Evolutionary conservation across 2,329 filamentous ascomycete genomes (phyloP), one percentile per base, ranked within the genome.

Genomic region (Trichoderma hamatum): DNA sequence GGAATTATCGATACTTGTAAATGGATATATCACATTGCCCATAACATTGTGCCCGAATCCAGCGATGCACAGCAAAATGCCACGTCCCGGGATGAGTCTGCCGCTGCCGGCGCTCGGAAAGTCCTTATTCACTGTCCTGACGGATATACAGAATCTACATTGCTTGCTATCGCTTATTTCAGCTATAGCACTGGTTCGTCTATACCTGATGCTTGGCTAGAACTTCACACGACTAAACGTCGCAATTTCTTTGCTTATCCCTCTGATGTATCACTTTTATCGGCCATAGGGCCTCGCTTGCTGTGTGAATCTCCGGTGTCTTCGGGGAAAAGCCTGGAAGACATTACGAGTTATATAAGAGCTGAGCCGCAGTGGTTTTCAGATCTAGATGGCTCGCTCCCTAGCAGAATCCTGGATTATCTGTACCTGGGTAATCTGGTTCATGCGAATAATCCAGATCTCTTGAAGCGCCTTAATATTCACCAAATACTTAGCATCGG

Each of bases 181-280:
- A 97, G 96, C 85, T 99, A 94, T 79, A 93, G 92, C 66, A 93
- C 96, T 71, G 93, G 93, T 7, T 84, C 89, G 13, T 87, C 94
- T 0, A 87, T 95, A 0, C 91, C 94, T 32, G 89, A 94, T 68
- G 94, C 96, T 10, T 98, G 94, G 94, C 84, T 98, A 11, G 86
- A 89, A 70, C 83, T 99, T 60, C 96, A 99, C 78, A 90, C 89
- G 13, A 85, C 89, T 14, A 93, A 92, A 78, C 85, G 88, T 68
- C 91, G 96, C 70, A 98, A 99, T 77, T 97, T 98, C 82, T 99
- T 99, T 77, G 94, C 96, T 0, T 98, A 98, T 74, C 91, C 92
- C 1, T 93, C 92, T 0, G 96, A 99, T 76, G 94, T 97, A 21
- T 88, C 90, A 4, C 85, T 97, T 13, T 81, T 98, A n/a, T 89